A percentile compares a stretch with the other conserved stretches of the same genome.
Conservation (phyloP, 1,284 basidiomycete genomes). For the Ustilago vetiveriae region DNA sequence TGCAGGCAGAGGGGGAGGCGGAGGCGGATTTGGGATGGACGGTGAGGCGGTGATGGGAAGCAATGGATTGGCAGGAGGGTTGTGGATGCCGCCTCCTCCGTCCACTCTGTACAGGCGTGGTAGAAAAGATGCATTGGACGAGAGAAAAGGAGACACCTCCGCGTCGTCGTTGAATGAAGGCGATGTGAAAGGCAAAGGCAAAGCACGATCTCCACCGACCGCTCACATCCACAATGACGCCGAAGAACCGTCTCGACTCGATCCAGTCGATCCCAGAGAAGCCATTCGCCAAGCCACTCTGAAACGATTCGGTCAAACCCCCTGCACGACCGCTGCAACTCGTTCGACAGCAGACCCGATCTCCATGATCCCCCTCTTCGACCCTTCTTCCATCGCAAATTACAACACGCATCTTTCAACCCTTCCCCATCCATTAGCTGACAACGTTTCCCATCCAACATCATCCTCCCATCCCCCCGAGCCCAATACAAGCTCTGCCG, state of each 20-base stretch:
- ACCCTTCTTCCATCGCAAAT: slow-evolving; percentile 47
- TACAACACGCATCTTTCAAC: slow-evolving; percentile 44
- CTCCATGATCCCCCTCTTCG: slow-evolving; percentile 56
- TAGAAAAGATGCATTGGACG: neutral
- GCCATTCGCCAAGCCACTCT: slow-evolving; percentile 43
- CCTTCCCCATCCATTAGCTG: slow-evolving; percentile 40
- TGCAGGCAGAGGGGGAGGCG: neutral
- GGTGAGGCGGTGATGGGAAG: neutral
- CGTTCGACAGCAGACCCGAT: slow-evolving; percentile 21
- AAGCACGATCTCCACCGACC: slow-evolving; percentile 5
- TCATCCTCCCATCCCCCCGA: neutral
- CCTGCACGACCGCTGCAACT: neutral
- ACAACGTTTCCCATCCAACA: too few relatives aligned
- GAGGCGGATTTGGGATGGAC: neutral
- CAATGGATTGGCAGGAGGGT: neutral
- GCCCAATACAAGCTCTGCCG: too few relatives aligned
- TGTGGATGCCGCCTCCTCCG: slow-evolving; percentile 52
- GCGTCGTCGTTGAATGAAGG: neutral
- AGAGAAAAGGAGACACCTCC: neutral
- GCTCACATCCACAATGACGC: neutral
- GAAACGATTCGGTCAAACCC: slow-evolving; percentile 13
- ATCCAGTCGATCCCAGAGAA: slow-evolving; percentile 39
- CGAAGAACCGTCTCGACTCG: too few relatives aligned
- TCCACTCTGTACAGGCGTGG: slow-evolving; percentile 25
- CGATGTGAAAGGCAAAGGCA: slow-evolving; percentile 12